Evolutionary conservation across 306 rosid species (phyloP), one percentile per base, ranked within the genome.

Genomic region (Macrotyloma uniflorum): DNA sequence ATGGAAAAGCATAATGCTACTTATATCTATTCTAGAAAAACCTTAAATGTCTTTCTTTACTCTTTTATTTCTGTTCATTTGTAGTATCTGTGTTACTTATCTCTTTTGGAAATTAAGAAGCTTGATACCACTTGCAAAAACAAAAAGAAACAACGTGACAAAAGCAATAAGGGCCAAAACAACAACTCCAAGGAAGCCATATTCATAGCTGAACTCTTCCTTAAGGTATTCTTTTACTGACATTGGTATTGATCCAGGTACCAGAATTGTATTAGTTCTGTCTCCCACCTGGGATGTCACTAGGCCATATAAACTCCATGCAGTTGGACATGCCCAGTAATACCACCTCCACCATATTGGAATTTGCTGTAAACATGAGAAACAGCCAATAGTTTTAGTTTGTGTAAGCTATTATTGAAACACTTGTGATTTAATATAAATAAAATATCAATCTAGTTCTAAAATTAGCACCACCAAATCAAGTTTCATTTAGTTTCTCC

Each of bases 311-410:
- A 83, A 2, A 55, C 88, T 85, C 91, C 89, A 89, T 4, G 93
- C 84, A 26, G 90, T 75, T 5, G 91, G 93, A 36, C 75, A 72
- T 1, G 28, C 87, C 93, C 90, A 89, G 74, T 86, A 83, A 67
- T 59, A 89, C 90, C 93, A 89, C 58, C 88, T 81, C 93, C 88
- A 87, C 91, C 93, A 83, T 85, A 85, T 83, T 43, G 93, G 93
- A 61, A 85, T 87, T 85, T 74, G 87, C 93, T 87, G 88, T 83
- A 74, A 57, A 70, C 2, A 46, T 23, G 43, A 38, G 6, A 63
- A 65, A 32, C 68, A 68, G 2, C 19, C 47, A 26, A 46, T 69
- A 38, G 22, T 28, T 79, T 49, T 54, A 22, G 20, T 78, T 45
- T 64, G 18, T 57, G 23, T 40, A 16, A 16, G 78, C 1, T 22